Percentiles rank a stretch among this genome's conserved stretches.
Evolutionary conservation across 1,284 basidiomycete species (phyloP).

Genomic region (Trichosporon ovoides): DNA sequence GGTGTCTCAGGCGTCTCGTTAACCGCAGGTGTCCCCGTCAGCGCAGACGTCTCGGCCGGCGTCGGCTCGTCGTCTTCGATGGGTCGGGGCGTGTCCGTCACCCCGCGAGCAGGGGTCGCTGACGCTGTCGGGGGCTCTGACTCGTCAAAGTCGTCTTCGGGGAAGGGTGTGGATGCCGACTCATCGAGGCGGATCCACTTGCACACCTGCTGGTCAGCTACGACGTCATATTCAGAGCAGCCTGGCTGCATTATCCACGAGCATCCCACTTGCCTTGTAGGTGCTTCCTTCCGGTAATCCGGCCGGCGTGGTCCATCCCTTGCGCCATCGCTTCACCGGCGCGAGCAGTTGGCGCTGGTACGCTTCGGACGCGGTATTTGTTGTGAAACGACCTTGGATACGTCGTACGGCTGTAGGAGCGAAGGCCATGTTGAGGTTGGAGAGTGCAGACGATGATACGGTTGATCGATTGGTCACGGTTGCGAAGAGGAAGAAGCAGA

Average conservation of each 20-base stretch:
- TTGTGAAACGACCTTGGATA: constrained; percentile 31
- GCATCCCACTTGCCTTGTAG: constrained; percentile 23
- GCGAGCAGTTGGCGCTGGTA: constrained; percentile 35
- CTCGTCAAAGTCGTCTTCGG: constrained; percentile 15
- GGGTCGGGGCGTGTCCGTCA: not conserved
- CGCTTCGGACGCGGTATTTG: constrained; percentile 27
- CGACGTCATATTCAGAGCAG: not conserved
- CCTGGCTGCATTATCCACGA: not conserved
- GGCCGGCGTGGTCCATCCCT: constrained; percentile 32
- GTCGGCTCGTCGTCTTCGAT: constrained; percentile 10
- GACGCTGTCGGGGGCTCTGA: constrained; percentile 8
- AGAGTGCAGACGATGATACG: not conserved
- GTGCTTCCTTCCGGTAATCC: constrained; percentile 33
- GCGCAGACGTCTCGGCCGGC: constrained; percentile 12
- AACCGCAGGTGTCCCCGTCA: constrained; percentile 6
- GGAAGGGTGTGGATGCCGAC: constrained; percentile 15
- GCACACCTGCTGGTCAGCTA: constrained; percentile 16
- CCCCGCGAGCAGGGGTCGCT: constrained; percentile 7
- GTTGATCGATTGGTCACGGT: too few relatives aligned
- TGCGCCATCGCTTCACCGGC: constrained; percentile 38
- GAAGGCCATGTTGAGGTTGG: not conserved
- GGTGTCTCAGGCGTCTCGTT: not conserved
- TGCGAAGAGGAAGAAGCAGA: too few relatives aligned
- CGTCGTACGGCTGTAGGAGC: constrained; percentile 17
- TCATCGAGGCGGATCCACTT: constrained; percentile 22